A percentile compares a stretch with the other conserved stretches of the same genome.
Conservation (phyloP, 1,284 basidiomycete species). For the Mycena sp. region DNA sequence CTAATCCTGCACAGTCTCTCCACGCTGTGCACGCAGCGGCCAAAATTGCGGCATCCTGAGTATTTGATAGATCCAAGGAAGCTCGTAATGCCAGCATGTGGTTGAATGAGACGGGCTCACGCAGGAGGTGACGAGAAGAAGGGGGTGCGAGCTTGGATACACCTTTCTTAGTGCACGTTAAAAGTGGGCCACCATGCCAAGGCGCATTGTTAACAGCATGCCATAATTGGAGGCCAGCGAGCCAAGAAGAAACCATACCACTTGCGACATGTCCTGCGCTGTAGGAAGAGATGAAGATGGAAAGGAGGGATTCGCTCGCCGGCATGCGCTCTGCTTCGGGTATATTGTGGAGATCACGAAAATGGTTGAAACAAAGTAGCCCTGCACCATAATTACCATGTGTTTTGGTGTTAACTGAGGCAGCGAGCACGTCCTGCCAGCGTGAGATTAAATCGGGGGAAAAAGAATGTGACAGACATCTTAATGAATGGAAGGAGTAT, state of each 20-base stretch:
- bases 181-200: conserved; percentile 40
- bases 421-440: background rate
- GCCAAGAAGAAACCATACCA: conserved; percentile 22
- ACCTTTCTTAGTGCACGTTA: conserved; percentile 31
- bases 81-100: conserved; percentile 33
- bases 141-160: conserved; percentile 37
- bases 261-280: conserved; percentile 27
- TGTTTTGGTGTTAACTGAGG: conserved; percentile 23
- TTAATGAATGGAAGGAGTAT: conserved; percentile 5
- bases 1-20: background rate
- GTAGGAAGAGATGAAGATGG: conserved; percentile 22
- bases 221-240: conserved; percentile 41
- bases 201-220: conserved; percentile 41
- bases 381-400: conserved; percentile 32
- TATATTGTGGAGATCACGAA: no score
- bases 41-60: background rate
- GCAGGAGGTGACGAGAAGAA: conserved; percentile 30
- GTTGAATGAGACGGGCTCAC: conserved; percentile 42
- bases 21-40: background rate
- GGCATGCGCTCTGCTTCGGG: no score
- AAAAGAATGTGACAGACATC: background rate
- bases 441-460: background rate
- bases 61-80: background rate
- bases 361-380: conserved; percentile 36
- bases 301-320: no score